Evolutionary conservation across 352 stramenopile species (phyloP), one percentile per base, ranked within the genome.

Genomic region (Pythium vanterpoolii): DNA sequence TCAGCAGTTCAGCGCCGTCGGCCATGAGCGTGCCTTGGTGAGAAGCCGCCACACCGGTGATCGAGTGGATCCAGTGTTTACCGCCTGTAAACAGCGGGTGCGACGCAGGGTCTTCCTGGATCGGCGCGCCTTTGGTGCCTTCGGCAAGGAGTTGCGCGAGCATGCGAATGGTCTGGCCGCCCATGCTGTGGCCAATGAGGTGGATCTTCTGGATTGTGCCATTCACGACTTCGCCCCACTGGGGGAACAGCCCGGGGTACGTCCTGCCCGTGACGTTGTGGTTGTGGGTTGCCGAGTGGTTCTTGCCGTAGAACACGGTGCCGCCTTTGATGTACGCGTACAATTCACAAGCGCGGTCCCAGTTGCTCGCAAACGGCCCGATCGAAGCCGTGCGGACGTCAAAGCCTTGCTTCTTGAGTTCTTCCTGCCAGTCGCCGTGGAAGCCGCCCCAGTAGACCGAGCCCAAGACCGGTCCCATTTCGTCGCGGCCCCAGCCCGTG

Each of bases 321-420:
- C 65, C 68, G 39, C 73, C 73, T 46, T 78, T 78, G 56, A 83
- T 77, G 46, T 75, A 67, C 45, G 74, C 71, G 65, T 73, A 83
- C 1, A 83, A 54, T 56, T 83, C 74, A 38, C 68, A 79, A 23
- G 71, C 73, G 18, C 73, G 73, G 45, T 83, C 73, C 70, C 73
- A 82, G 56, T 79, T 73, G 36, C 64, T 75, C 19, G 64, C 64
- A 38, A 82, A 59, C 16, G 70, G 70, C 19, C 69, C 64, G 14
- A 79, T 49, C 13, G 31, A 38, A 0, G 73, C 70, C 38, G 61
- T 74, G 44, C 51, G 47, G 26, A 76, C 68, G 36, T 73, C 49
- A 33, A 66, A 74, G 38, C 70, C 69, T n/a, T 76, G 31, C 1
- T 51, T 27, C 36, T 70, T 64, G 40, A 74, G 62, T 6, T 68